A percentile compares a stretch with the other conserved stretches of the same genome.
Conservation (phyloP, 108 stramenopile genomes). For the Skeletonema potamos region DNA sequence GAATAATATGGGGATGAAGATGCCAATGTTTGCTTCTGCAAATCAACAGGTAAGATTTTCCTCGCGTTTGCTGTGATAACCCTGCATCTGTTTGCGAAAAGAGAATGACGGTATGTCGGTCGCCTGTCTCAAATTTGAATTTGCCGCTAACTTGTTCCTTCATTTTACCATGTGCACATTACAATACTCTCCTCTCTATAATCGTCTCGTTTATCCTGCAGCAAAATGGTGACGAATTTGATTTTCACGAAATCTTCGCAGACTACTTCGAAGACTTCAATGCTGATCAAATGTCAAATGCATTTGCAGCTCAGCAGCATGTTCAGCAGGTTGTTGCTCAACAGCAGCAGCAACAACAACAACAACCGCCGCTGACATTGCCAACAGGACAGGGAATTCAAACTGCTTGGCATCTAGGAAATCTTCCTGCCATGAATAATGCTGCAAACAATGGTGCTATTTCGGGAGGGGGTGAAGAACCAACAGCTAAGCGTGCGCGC, state of each 20-base stretch:
- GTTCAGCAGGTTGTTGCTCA: slow-evolving; percentile 12
- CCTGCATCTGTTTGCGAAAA: too few species aligned
- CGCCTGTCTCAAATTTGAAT: background rate
- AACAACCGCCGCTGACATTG: slow-evolving; percentile 10
- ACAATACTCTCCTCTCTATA: background rate
- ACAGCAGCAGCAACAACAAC: background rate
- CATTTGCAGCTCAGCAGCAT: slow-evolving; percentile 23
- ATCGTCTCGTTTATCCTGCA: background rate
- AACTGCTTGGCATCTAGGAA: slow-evolving; percentile 43
- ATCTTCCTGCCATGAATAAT: slow-evolving; percentile 12
- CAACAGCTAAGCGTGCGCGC: slow-evolving; percentile 5
- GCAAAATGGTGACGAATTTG: slow-evolving; percentile 27
- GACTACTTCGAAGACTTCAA: slow-evolving; percentile 53
- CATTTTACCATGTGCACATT: background rate
- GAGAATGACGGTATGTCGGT: background rate
- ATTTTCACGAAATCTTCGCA: slow-evolving; percentile 45
- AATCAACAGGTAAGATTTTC: background rate
- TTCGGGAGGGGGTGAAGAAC: slow-evolving; percentile 2
- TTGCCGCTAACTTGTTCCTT: background rate
- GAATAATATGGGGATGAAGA: slow-evolving; percentile 1
- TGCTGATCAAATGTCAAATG: background rate
- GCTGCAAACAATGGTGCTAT: background rate
- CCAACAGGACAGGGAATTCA: slow-evolving; percentile 44
- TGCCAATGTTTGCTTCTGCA: background rate
- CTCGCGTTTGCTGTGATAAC: background rate